phyloP scores from a whole-genome alignment of 805 yeast genomes.

The Kodamaea jinghongensis region DNA sequence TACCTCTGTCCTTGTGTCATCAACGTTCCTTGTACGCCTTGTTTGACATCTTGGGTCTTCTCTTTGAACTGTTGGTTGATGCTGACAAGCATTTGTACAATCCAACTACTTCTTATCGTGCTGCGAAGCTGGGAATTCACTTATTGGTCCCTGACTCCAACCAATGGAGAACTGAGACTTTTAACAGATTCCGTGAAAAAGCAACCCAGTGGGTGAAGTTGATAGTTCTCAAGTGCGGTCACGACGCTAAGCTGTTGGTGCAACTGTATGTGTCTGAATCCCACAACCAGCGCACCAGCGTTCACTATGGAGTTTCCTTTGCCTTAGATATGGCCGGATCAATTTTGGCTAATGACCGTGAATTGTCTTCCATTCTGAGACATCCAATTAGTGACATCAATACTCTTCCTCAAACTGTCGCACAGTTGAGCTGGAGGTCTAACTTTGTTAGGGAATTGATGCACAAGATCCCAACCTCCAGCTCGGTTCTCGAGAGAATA shows the following conservation, averaged over 20 bases:
- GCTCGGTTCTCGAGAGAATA: slow-evolving; percentile 26
- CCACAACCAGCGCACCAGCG: slow-evolving; percentile 15
- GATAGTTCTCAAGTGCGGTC: slow-evolving; percentile 56
- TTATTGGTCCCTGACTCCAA: slow-evolving; percentile 71
- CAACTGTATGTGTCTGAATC: slow-evolving; percentile 65
- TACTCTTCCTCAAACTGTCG: slow-evolving; percentile 68
- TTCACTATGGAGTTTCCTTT: slow-evolving; percentile 82
- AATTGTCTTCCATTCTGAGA: slow-evolving; percentile 49
- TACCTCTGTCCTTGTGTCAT: slow-evolving; percentile 81
- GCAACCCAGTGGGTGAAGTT: slow-evolving; percentile 67
- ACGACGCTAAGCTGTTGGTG: slow-evolving; percentile 75
- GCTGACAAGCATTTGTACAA: slow-evolving; percentile 82
- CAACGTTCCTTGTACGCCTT: slow-evolving; percentile 69
- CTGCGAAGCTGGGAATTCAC: slow-evolving; percentile 43
- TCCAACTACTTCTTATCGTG: slow-evolving; percentile 67
- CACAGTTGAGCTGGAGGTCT: slow-evolving; percentile 74
- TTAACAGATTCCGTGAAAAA: slow-evolving; percentile 53
- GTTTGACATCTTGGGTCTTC: slow-evolving; percentile 72
- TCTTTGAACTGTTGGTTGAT: slow-evolving; percentile 79
- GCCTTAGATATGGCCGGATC: slow-evolving; percentile 87
- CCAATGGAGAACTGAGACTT: slow-evolving; percentile 69
- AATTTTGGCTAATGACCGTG: slow-evolving; percentile 65
- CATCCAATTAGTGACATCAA: slow-evolving; percentile 41
- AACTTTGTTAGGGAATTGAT: slow-evolving; percentile 34
- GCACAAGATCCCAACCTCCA: slow-evolving; percentile 29